A percentile compares a stretch with the other conserved stretches of the same genome.
phyloP scores from a whole-genome alignment of 2,329 filamentous ascomycete genomes.

The Aspergillus bombycis region DNA sequence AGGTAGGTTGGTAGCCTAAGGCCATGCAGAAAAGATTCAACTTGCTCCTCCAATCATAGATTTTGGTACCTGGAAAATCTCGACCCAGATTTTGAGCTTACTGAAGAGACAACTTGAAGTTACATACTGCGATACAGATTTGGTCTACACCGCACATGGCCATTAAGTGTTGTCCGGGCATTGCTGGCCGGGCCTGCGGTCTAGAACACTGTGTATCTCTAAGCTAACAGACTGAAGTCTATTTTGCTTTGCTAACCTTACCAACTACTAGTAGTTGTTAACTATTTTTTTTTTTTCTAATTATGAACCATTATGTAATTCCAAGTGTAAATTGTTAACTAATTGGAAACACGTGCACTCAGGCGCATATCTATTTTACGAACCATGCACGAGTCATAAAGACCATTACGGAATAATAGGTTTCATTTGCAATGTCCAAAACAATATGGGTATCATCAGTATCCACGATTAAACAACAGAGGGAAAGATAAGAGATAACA shows the following conservation, averaged over 20 bases:
- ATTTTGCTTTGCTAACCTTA: not conserved
- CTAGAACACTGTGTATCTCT: not conserved
- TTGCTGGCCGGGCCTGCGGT: not conserved
- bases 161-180: not conserved
- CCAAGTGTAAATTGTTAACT: not conserved
- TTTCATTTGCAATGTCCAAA: not conserved
- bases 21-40: not conserved
- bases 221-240: not conserved
- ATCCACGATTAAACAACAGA: slow-evolving; percentile 9
- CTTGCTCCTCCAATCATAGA: not conserved
- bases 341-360: not conserved
- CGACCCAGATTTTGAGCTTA: not conserved
- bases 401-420: not conserved
- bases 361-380: not conserved
- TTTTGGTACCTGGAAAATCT: not conserved
- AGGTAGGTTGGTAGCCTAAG: not conserved
- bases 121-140: too few relatives aligned
- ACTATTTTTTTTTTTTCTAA: not conserved
- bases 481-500: not conserved
- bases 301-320: not conserved
- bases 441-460: slow-evolving; percentile 21
- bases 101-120: too few relatives aligned
- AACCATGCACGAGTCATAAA: not conserved
- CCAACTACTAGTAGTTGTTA: too few relatives aligned
- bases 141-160: too few relatives aligned